Evolutionary conservation across 2,329 filamentous ascomycete genomes (phyloP).

Genomic region (Colletotrichum graminicola): DNA sequence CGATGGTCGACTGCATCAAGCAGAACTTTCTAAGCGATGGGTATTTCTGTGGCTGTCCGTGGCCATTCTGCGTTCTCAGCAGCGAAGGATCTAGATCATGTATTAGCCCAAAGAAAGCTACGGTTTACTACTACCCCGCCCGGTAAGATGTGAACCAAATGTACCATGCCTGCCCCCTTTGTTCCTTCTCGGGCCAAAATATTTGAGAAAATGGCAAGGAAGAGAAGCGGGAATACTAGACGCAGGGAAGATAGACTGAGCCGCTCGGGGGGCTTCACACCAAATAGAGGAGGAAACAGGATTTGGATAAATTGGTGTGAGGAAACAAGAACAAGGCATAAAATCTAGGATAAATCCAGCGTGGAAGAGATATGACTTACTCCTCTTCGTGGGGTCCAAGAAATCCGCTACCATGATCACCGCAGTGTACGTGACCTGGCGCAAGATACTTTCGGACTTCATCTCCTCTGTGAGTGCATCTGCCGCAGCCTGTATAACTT

Average conservation of each 20-base stretch:
- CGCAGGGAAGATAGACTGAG: not conserved
- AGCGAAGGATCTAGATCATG: conserved; percentile 49
- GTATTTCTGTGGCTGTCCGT: conserved; percentile 53
- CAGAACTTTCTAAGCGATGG: conserved; percentile 85
- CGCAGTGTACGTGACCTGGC: conserved; percentile 91
- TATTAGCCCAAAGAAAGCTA: conserved; percentile 4
- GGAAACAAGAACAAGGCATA: not conserved
- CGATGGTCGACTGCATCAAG: conserved; percentile 79
- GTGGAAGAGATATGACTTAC: conserved; percentile 58
- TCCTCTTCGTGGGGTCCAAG: conserved; percentile 79
- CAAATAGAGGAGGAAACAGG: not conserved
- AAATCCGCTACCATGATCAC: conserved; percentile 93
- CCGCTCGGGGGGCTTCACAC: not conserved
- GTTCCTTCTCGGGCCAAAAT: not conserved
- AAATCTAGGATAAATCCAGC: not conserved
- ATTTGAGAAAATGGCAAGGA: not conserved
- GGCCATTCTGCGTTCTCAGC: conserved; percentile 47
- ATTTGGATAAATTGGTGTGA: not conserved
- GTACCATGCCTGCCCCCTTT: not conserved
- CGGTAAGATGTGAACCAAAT: not conserved
- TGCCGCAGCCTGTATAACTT: conserved; percentile 73
- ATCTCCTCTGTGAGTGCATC: conserved; percentile 94
- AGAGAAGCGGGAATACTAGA: not conserved
- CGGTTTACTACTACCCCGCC: not conserved
- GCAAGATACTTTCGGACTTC: conserved; percentile 95